phyloP scores from a whole-genome alignment of 768 basidiomycete genomes.

The Clavaria fumosa region DNA sequence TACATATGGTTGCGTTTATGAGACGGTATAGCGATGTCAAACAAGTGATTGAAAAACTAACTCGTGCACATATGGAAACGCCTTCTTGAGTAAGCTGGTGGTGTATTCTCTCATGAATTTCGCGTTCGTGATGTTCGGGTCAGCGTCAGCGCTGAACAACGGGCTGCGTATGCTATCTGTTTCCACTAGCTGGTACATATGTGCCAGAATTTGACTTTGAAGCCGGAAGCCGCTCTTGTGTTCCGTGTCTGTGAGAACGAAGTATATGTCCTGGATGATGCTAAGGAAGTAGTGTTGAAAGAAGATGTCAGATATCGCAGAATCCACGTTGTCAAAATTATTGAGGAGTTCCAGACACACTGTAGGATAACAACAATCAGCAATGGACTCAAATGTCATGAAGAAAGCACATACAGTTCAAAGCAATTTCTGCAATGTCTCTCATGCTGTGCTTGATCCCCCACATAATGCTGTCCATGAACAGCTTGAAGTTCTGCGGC shows the following conservation, averaged over 20 bases:
- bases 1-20: too few relatives aligned
- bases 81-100: slow-evolving; percentile 68
- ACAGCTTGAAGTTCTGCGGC: slow-evolving; percentile 88
- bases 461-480: slow-evolving; percentile 98
- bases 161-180: slow-evolving; percentile 65
- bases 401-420: slow-evolving; percentile 38
- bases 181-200: slow-evolving; percentile 88
- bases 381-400: slow-evolving; percentile 4
- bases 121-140: slow-evolving; percentile 62
- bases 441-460: slow-evolving; percentile 99
- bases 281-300: slow-evolving; percentile 94
- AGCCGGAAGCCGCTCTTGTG: slow-evolving; percentile 99
- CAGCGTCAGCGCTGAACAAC: slow-evolving; percentile 65
- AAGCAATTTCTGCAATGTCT: slow-evolving; percentile 86
- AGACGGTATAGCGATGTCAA: too few relatives aligned
- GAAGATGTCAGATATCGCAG: slow-evolving; percentile 73
- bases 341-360: slow-evolving; percentile 91
- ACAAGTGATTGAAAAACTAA: too few relatives aligned
- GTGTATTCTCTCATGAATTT: slow-evolving; percentile 76
- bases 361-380: slow-evolving; percentile 16
- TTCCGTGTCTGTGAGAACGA: slow-evolving; percentile 92
- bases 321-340: slow-evolving; percentile 72
- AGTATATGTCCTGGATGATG: slow-evolving; percentile 91
- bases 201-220: slow-evolving; percentile 81
- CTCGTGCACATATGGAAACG: slow-evolving; percentile 88